phyloP scores from a whole-genome alignment of 306 rosid genomes.

The Neltuma alba region DNA sequence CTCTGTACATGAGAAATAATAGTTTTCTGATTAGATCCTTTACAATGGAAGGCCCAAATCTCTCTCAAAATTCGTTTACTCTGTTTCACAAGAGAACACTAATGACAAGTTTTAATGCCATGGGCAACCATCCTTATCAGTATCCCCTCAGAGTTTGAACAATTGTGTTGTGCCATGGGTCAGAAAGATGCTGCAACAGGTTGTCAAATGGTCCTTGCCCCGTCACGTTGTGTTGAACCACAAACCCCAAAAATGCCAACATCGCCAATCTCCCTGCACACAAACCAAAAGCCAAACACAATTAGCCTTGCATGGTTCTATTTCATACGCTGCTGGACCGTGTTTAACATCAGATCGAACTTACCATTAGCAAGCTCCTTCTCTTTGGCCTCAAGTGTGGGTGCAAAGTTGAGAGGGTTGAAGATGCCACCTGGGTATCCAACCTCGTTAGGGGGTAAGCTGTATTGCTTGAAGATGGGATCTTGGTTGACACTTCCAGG shows the following conservation, averaged over 20 bases:
- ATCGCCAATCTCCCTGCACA: conserved; percentile 89
- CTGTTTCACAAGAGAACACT: conserved; percentile 28
- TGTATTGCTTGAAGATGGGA: conserved; percentile 97
- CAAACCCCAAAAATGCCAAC: conserved; percentile 96
- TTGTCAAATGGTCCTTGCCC: conserved; percentile 96
- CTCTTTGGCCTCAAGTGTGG: conserved; percentile 91
- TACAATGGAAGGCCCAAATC: conserved; percentile 55
- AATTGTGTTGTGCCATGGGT: conserved; percentile 99
- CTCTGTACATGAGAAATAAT: conserved; percentile 59
- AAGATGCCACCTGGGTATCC: conserved; percentile 97
- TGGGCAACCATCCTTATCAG: background rate
- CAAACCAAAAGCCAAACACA: background rate
- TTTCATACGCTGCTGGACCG: too few relatives aligned
- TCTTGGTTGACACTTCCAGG: conserved; percentile 98
- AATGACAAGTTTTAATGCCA: conserved; percentile 37
- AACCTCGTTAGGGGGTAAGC: conserved; percentile 71
- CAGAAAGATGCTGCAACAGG: conserved; percentile 91
- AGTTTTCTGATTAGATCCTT: conserved; percentile 38
- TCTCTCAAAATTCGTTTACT: conserved; percentile 52
- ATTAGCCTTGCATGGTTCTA: too few relatives aligned
- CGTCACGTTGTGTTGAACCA: conserved; percentile 87
- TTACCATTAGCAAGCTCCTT: conserved; percentile 95
- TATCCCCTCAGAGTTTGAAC: conserved; percentile 65
- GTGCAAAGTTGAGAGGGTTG: conserved; percentile 94
- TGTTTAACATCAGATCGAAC: background rate